phyloP scores from a whole-genome alignment of 768 basidiomycete species.

The Dentipellis fragilis region DNA sequence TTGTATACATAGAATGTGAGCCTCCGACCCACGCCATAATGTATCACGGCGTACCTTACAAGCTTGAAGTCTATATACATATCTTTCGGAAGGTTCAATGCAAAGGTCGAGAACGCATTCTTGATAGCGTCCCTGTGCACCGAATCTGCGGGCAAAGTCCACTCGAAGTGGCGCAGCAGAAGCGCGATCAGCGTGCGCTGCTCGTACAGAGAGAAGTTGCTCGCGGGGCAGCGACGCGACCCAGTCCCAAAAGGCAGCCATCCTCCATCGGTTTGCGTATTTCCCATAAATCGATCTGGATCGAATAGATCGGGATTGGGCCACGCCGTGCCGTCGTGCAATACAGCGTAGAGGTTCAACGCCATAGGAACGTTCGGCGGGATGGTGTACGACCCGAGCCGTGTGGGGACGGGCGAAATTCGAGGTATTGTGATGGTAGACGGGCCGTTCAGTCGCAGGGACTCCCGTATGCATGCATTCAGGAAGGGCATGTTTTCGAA shows the following conservation, averaged over 20 bases:
- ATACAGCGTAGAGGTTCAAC: background rate
- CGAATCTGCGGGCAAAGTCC: slow-evolving; percentile 18
- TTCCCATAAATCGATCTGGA: background rate
- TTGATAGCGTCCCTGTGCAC: slow-evolving; percentile 16
- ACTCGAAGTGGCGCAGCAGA: slow-evolving; percentile 25
- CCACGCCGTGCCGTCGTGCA: background rate
- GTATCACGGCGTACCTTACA: no score
- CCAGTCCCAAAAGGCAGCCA: background rate
- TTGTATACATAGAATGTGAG: no score
- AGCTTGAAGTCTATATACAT: slow-evolving; percentile 21
- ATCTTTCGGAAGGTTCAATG: slow-evolving; percentile 24
- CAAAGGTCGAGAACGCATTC: slow-evolving; percentile 27
- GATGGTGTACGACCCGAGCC: background rate
- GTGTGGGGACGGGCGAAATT: no score
- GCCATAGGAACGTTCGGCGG: background rate
- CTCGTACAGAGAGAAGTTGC: slow-evolving; percentile 20
- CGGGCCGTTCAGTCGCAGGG: background rate
- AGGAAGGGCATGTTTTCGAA: background rate
- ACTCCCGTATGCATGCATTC: background rate
- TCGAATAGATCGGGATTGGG: background rate
- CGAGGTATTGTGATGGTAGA: background rate
- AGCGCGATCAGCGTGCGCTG: slow-evolving; percentile 25
- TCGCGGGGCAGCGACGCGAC: background rate
- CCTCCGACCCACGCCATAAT: no score
- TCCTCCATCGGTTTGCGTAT: background rate